Evolutionary conservation across 371 early-diverging fungal species (phyloP).

Genomic region (Apophysomyces variabilis): DNA sequence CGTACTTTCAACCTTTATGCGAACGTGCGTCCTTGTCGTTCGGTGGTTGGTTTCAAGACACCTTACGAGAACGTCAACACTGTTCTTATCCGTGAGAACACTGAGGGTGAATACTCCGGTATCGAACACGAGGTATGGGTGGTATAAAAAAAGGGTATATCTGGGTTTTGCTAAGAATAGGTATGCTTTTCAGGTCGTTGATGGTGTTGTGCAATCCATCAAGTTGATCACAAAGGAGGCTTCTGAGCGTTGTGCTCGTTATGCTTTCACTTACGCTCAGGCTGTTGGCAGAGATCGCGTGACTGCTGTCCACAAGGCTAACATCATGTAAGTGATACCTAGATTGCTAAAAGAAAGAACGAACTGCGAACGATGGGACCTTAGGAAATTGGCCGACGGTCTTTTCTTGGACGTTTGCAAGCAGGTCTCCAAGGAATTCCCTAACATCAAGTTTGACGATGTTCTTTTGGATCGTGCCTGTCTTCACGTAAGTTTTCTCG

Average conservation of each 20-base stretch:
- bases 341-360: not conserved
- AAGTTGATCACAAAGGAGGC: constrained; percentile 98
- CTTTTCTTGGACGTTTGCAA: constrained; percentile 94
- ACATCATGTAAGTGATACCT: constrained; percentile 46
- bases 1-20: constrained; percentile 98
- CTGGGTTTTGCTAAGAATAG: not conserved
- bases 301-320: constrained; percentile 96
- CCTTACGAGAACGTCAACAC: constrained; percentile 96
- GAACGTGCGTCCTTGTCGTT: constrained; percentile 97
- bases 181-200: constrained; percentile 67
- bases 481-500: constrained; percentile 60
- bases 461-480: constrained; percentile 94
- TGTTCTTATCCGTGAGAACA: constrained; percentile 98
- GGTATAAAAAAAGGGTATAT: not conserved
- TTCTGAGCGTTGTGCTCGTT: constrained; percentile 90
- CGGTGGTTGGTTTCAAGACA: constrained; percentile 94
- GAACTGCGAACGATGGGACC: not conserved
- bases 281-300: constrained; percentile 90
- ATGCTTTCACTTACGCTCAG: constrained; percentile 95
- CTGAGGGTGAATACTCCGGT: constrained; percentile 99
- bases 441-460: constrained; percentile 91
- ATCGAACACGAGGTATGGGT: constrained; percentile 89
- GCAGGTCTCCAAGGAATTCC: constrained; percentile 92
- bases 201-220: constrained; percentile 98
- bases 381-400: constrained; percentile 93